phyloP scores from a whole-genome alignment of 2,329 filamentous ascomycete species.

The Aspergillus glaucus region DNA sequence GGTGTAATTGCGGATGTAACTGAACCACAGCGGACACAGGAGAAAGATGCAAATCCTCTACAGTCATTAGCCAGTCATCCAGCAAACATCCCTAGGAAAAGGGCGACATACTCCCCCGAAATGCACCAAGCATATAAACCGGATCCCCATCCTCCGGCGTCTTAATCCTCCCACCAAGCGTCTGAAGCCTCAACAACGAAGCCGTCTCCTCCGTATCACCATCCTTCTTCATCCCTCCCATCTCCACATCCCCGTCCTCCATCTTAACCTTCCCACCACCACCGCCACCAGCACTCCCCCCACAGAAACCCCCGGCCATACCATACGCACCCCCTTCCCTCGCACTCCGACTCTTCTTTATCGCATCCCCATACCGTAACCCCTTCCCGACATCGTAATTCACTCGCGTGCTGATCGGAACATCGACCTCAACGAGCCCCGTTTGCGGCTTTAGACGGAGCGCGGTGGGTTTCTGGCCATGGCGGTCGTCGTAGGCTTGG shows the following conservation, averaged over 20 bases:
- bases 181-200: constrained; percentile 66
- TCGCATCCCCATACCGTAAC: constrained; percentile 70
- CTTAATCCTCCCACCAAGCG: constrained; percentile 74
- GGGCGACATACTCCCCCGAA: constrained; percentile 62
- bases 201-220: constrained; percentile 29
- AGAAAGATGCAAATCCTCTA: constrained; percentile 80
- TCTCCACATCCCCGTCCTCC: constrained; percentile 22
- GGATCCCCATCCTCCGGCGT: constrained; percentile 63
- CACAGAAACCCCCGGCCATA: constrained; percentile 66
- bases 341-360: constrained; percentile 50
- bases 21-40: constrained; percentile 77
- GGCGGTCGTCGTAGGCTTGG: constrained; percentile 55
- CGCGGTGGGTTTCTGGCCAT: constrained; percentile 56
- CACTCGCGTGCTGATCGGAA: constrained; percentile 66
- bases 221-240: constrained; percentile 24
- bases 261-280: constrained; percentile 19
- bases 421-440: constrained; percentile 84
- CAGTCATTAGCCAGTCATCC: constrained; percentile 4
- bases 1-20: constrained; percentile 85
- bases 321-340: constrained; percentile 63
- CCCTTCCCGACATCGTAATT: constrained; percentile 84
- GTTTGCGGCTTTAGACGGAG: constrained; percentile 75
- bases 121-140: constrained; percentile 85
- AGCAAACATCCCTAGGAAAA: neutral
- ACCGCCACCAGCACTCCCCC: constrained; percentile 42